Evolutionary conservation across 805 yeast species (phyloP).

Genomic region (Metschnikowia anglica): DNA sequence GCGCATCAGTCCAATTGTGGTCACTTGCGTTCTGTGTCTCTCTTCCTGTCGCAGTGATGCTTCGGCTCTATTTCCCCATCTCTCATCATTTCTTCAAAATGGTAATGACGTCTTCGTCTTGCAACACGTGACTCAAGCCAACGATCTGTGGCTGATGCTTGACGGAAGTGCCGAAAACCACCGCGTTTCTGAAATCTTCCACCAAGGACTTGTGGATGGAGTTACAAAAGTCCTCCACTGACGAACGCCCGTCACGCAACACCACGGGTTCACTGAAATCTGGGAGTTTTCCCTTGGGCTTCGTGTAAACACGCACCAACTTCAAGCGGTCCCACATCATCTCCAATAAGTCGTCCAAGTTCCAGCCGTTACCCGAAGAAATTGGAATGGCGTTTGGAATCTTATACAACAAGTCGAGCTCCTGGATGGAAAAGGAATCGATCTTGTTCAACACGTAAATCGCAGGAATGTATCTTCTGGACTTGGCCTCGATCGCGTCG

Average conservation of each 20-base stretch:
- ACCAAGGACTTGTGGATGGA: conserved; percentile 93
- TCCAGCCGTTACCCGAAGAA: conserved; percentile 95
- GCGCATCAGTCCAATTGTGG: too few species aligned
- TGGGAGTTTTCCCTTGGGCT: conserved; percentile 92
- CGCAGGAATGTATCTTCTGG: conserved; percentile 94
- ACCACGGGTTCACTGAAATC: conserved; percentile 96
- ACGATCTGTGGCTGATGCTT: conserved; percentile 98
- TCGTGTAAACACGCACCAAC: conserved; percentile 93
- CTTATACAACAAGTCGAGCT: conserved; percentile 81
- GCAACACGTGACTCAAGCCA: conserved; percentile 77
- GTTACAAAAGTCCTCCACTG: conserved; percentile 95
- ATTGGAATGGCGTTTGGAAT: conserved; percentile 98
- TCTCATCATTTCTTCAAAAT: conserved; percentile 65
- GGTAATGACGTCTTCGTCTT: conserved; percentile 97
- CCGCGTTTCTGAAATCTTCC: conserved; percentile 88
- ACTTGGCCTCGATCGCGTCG: conserved; percentile 86
- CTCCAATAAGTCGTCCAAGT: conserved; percentile 89
- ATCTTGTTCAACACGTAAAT: conserved; percentile 92
- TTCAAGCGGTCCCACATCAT: conserved; percentile 93
- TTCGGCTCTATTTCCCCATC: background rate
- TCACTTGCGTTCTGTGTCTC: too few species aligned
- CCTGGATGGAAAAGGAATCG: conserved; percentile 92
- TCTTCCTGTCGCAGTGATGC: background rate
- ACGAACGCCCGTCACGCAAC: conserved; percentile 71
- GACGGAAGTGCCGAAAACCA: conserved; percentile 90